Conservation (phyloP, 164 flowering plant species). For the Umbilicus rupestris region DNA sequence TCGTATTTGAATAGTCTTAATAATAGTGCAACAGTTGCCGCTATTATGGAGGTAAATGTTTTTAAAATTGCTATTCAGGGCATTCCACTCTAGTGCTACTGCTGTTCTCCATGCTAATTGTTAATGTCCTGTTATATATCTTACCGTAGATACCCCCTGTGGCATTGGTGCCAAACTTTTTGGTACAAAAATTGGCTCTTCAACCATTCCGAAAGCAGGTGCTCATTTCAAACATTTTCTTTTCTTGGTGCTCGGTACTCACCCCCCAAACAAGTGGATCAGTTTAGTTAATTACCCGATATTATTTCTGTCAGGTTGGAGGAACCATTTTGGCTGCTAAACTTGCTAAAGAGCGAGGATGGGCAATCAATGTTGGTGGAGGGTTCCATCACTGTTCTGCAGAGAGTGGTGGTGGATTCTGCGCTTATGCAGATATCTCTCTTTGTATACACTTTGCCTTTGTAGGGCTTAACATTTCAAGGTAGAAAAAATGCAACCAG, state of each 20-base stretch:
- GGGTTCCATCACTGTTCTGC: conserved; percentile 96
- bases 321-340: conserved; percentile 88
- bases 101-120: not conserved
- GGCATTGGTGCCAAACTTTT: conserved; percentile 74
- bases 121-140: not conserved
- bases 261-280: too few relatives aligned
- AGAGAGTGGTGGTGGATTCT: conserved; percentile 88
- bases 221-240: not conserved
- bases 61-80: not conserved
- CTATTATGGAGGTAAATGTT: conserved; percentile 61
- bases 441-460: conserved; percentile 82
- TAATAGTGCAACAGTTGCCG: conserved; percentile 56
- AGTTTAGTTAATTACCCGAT: not conserved
- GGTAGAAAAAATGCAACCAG: conserved; percentile 27
- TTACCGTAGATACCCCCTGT: conserved; percentile 78
- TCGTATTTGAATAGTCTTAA: conserved; percentile 64
- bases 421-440: conserved; percentile 90
- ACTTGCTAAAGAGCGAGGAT: conserved; percentile 87
- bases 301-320: conserved; percentile 55
- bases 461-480: conserved; percentile 55
- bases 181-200: conserved; percentile 67
- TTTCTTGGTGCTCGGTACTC: conserved; percentile 1
- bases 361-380: conserved; percentile 98
- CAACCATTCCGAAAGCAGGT: conserved; percentile 90
- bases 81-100: not conserved